phyloP scores from a whole-genome alignment of 805 yeast species.

The Yarrowia bubula region DNA sequence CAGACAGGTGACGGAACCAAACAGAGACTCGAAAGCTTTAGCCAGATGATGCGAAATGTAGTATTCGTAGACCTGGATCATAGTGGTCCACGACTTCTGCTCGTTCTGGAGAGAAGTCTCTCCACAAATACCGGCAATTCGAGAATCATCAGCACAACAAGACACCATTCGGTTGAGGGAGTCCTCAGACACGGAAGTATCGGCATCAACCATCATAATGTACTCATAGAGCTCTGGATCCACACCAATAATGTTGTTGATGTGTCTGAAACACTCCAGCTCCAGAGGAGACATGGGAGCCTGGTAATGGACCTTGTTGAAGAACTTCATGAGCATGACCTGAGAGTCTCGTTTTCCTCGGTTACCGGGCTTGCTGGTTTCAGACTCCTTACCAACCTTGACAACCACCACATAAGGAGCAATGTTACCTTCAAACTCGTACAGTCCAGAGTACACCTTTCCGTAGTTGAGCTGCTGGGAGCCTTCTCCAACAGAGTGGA shows the following conservation, averaged over 20 bases:
- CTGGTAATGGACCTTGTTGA: slow-evolving; percentile 58
- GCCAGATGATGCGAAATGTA: slow-evolving; percentile 64
- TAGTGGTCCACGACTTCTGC: slow-evolving; percentile 53
- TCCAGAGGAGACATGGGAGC: slow-evolving; percentile 61
- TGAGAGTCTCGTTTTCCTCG: slow-evolving; percentile 68
- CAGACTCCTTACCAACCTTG: slow-evolving; percentile 57
- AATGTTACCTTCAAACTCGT: slow-evolving; percentile 53
- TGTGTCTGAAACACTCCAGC: slow-evolving; percentile 51
- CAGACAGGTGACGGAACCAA: slow-evolving; percentile 62
- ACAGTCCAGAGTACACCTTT: slow-evolving; percentile 61
- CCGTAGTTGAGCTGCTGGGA: slow-evolving; percentile 59
- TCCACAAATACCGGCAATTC: slow-evolving; percentile 60
- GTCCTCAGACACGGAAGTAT: slow-evolving; percentile 54
- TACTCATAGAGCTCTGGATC: slow-evolving; percentile 61
- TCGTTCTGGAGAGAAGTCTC: slow-evolving; percentile 61
- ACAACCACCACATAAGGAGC: slow-evolving; percentile 55
- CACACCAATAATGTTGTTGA: slow-evolving; percentile 58
- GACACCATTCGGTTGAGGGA: slow-evolving; percentile 56
- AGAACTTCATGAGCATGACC: slow-evolving; percentile 55
- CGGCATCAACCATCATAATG: slow-evolving; percentile 62
- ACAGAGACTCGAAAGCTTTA: slow-evolving; percentile 59
- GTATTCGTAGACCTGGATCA: slow-evolving; percentile 62
- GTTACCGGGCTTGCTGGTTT: slow-evolving; percentile 54
- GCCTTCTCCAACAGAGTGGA: slow-evolving; percentile 61
- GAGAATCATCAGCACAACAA: slow-evolving; percentile 57